phyloP scores from a whole-genome alignment of 148 eudicot species.

The Rhododendron vialii region DNA sequence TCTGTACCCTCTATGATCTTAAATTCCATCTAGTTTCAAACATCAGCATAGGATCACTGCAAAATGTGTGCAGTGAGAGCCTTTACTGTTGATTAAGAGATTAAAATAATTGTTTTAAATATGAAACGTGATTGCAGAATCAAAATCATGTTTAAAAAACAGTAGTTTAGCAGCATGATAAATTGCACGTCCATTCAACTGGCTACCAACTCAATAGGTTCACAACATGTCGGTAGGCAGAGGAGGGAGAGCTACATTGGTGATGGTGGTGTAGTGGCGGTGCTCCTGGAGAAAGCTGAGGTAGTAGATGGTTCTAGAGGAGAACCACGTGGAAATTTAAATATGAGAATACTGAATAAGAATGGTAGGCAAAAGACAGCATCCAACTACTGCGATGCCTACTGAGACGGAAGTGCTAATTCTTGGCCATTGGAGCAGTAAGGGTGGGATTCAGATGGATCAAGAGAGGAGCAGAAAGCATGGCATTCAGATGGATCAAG shows the following conservation, averaged over 20 bases:
- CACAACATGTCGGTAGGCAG: not conserved
- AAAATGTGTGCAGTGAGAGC: not conserved
- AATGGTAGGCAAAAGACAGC: not conserved
- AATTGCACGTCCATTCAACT: not conserved
- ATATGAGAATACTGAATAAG: not conserved
- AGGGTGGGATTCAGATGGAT: conserved; percentile 2
- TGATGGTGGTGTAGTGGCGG: not conserved
- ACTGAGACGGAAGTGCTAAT: not conserved
- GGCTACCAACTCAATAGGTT: not conserved
- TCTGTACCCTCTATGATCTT: not conserved
- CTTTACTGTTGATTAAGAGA: not conserved
- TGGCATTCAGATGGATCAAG: not conserved
- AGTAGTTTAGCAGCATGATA: not conserved
- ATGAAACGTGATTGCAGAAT: not conserved
- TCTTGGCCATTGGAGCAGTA: not conserved
- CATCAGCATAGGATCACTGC: conserved; percentile 3
- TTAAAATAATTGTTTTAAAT: not conserved
- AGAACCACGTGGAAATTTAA: not conserved
- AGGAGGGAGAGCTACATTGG: not conserved
- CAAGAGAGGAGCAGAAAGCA: not conserved
- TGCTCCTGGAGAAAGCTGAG: not conserved
- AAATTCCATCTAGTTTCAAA: not conserved
- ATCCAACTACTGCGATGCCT: not conserved
- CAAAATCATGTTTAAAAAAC: not conserved
- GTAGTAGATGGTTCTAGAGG: not conserved